Percentiles rank a stretch among this genome's conserved stretches.
These are phyloP conservation scores for Hypoxylon sp. DNA, from an alignment of 2,329 filamentous ascomycete genomes.

Conservation along the genomic window DNA sequence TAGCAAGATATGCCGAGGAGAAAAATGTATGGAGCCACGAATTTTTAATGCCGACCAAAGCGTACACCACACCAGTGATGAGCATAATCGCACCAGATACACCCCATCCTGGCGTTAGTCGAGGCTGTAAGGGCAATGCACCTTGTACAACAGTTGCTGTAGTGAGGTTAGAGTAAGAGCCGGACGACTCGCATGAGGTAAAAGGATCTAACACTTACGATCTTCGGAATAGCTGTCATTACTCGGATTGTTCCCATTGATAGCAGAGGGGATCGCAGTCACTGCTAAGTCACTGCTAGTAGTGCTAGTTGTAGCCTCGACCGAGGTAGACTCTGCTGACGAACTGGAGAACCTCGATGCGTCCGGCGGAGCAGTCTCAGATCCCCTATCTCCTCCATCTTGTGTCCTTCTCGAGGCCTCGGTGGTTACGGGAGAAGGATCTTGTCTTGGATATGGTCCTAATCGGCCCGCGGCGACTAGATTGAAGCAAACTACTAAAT, in stretches of 20 bases:
- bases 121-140: conserved; percentile 78
- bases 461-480: conserved; percentile 56
- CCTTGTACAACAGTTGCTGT: conserved; percentile 64
- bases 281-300: conserved; percentile 32
- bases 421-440: conserved; percentile 49
- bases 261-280: conserved; percentile 51
- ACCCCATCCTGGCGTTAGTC: conserved; percentile 84
- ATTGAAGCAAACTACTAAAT: conserved; percentile 58
- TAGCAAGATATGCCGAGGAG: conserved; percentile 80
- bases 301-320: conserved; percentile 33
- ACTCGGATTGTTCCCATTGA: conserved; percentile 53
- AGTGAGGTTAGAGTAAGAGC: conserved; percentile 25
- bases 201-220: conserved; percentile 45
- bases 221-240: conserved; percentile 42
- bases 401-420: conserved; percentile 43
- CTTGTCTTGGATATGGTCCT: conserved; percentile 55
- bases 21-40: conserved; percentile 84
- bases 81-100: conserved; percentile 85
- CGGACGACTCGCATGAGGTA: not conserved
- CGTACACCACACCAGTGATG: conserved; percentile 77
- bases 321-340: conserved; percentile 26
- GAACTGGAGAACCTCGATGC: conserved; percentile 29
- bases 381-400: conserved; percentile 15
- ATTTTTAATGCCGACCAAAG: conserved; percentile 86
- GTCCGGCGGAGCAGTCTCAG: conserved; percentile 38